Conservation (phyloP, 1,284 basidiomycete genomes). For the Pseudomicrostroma phylloplanum region DNA sequence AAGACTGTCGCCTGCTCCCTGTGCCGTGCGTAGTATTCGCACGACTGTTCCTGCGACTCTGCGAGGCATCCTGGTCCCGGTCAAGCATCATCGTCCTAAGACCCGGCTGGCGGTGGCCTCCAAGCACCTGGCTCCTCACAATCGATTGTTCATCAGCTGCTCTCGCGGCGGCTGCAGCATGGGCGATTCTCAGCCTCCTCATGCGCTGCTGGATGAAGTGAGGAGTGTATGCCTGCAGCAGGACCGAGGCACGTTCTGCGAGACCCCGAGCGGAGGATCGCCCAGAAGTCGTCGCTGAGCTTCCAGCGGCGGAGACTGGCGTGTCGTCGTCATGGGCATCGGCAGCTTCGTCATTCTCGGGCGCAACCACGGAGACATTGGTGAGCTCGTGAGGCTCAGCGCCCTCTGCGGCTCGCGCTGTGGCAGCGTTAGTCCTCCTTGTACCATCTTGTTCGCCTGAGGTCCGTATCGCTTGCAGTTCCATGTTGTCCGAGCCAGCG, state of each 20-base stretch:
- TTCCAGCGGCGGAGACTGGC: slow-evolving; percentile 22
- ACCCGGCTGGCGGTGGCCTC: slow-evolving; percentile 25
- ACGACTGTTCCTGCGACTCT: background rate
- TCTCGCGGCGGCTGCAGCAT: slow-evolving; percentile 34
- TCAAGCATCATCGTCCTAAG: slow-evolving; percentile 40
- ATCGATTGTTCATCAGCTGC: slow-evolving; percentile 38
- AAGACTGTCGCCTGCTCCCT: slow-evolving; percentile 2
- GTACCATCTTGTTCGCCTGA: slow-evolving; percentile 14
- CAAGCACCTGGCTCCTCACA: slow-evolving; percentile 36
- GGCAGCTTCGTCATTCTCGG: background rate
- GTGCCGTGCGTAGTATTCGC: background rate
- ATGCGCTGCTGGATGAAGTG: slow-evolving; percentile 38
- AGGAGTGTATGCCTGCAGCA: slow-evolving; percentile 32
- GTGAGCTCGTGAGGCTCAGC: slow-evolving; percentile 14
- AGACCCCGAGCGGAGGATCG: slow-evolving; percentile 25
- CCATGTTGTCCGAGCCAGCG: background rate
- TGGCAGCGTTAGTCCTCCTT: slow-evolving; percentile 6
- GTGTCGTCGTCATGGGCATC: slow-evolving; percentile 19
- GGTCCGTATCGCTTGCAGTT: slow-evolving; percentile 1
- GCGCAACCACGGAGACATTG: slow-evolving; percentile 7
- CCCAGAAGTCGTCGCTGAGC: slow-evolving; percentile 22
- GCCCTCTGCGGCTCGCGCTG: background rate
- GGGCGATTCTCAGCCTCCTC: slow-evolving; percentile 34
- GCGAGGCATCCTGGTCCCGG: background rate
- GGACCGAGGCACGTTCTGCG: slow-evolving; percentile 23